Evolutionary conservation across 2,329 filamentous ascomycete species (phyloP).

Genomic region (Calonectria hawksworthii): DNA sequence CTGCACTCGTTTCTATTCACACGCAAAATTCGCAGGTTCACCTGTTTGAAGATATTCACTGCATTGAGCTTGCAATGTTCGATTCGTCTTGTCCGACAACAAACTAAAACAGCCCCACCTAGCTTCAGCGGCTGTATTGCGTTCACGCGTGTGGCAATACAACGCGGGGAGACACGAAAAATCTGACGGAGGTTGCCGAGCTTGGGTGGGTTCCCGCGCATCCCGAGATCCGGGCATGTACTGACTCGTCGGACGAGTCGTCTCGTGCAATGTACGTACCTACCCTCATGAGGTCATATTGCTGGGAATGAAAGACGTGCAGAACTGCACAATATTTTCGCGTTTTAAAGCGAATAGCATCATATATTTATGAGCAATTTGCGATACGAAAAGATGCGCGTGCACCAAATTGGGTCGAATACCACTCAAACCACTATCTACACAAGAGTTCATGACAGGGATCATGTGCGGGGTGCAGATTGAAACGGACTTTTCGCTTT

Average conservation of each 20-base stretch:
- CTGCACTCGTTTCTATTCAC: neutral
- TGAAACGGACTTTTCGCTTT: neutral
- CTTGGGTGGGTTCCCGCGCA: neutral
- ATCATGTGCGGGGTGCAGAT: neutral
- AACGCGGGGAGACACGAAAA: neutral
- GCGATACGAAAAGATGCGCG: no score
- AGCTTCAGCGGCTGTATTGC: neutral
- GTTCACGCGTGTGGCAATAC: neutral
- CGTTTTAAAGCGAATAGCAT: neutral
- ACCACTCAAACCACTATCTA: neutral
- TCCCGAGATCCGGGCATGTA: neutral
- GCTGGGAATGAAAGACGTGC: neutral
- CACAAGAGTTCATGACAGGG: neutral
- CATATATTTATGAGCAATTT: neutral
- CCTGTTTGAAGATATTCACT: neutral
- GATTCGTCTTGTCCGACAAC: neutral
- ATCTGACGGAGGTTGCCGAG: neutral
- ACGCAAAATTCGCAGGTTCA: neutral
- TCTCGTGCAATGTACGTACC: no score
- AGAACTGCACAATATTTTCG: neutral
- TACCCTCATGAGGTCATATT: neutral
- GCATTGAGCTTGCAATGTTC: neutral
- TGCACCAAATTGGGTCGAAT: no score
- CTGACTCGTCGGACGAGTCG: neutral
- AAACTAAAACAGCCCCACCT: neutral